Evolutionary conservation across 164 flowering plant genomes (phyloP).

Genomic region (Vitis vinifera): ASM3070453v1 NC_081812.1:20266001-20266500

Average conservation of each 20-base stretch:
- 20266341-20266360: too few relatives aligned
- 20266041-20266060: neutral
- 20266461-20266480: too few relatives aligned
- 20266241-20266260: conserved; percentile 59
- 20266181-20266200: conserved; percentile 96
- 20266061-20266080: conserved; percentile 1
- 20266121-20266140: conserved; percentile 3
- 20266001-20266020: too few relatives aligned
- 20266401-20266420: too few relatives aligned
- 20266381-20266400: too few relatives aligned
- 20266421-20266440: too few relatives aligned
- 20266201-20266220: conserved; percentile 95
- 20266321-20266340: too few relatives aligned
- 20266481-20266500: too few relatives aligned
- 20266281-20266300: neutral
- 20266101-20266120: neutral
- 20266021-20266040: neutral
- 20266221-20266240: conserved; percentile 99
- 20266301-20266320: neutral
- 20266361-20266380: too few relatives aligned
- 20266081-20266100: too few relatives aligned
- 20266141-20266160: conserved; percentile 98
- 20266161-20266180: conserved; percentile 98
- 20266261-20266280: conserved; percentile 3
- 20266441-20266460: too few relatives aligned